These are phyloP conservation scores for Colletotrichum gigasporum DNA, from an alignment of 2,329 filamentous ascomycete genomes.

Conservation along the genomic window DNA sequence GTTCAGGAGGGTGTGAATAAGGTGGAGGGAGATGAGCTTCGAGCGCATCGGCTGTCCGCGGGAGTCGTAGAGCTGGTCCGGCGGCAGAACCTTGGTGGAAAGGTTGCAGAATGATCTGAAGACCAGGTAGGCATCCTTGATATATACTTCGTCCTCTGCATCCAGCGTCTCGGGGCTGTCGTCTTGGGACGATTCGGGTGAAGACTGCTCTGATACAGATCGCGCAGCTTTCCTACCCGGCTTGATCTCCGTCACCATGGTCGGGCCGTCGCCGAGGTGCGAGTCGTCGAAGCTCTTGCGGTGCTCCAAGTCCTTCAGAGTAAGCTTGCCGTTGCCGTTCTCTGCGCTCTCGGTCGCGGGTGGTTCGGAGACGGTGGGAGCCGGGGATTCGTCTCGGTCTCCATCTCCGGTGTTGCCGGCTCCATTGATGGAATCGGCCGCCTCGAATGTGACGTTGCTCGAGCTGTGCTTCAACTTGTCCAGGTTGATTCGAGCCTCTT, in stretches of 20 bases:
- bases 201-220: conserved; percentile 64
- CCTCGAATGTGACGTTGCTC: conserved; percentile 62
- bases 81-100: conserved; percentile 88
- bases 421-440: conserved; percentile 49
- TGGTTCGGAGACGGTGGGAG: conserved; percentile 40
- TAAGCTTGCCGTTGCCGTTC: conserved; percentile 63
- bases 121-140: conserved; percentile 95
- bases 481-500: conserved; percentile 77
- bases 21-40: conserved; percentile 92
- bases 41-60: conserved; percentile 97
- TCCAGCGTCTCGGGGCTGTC: conserved; percentile 70
- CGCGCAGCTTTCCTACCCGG: conserved; percentile 50
- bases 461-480: conserved; percentile 61
- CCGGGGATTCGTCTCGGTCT: conserved; percentile 26
- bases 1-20: conserved; percentile 94
- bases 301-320: conserved; percentile 72
- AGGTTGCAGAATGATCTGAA: conserved; percentile 98
- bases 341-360: conserved; percentile 38
- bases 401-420: conserved; percentile 46
- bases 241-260: conserved; percentile 72
- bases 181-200: conserved; percentile 62
- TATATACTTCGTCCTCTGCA: conserved; percentile 92
- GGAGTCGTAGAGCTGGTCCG: conserved; percentile 92
- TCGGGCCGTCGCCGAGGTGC: conserved; percentile 71
- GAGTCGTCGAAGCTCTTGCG: conserved; percentile 77